phyloP scores from a whole-genome alignment of 2,329 filamentous ascomycete species.

The Fusarium nanum region DNA sequence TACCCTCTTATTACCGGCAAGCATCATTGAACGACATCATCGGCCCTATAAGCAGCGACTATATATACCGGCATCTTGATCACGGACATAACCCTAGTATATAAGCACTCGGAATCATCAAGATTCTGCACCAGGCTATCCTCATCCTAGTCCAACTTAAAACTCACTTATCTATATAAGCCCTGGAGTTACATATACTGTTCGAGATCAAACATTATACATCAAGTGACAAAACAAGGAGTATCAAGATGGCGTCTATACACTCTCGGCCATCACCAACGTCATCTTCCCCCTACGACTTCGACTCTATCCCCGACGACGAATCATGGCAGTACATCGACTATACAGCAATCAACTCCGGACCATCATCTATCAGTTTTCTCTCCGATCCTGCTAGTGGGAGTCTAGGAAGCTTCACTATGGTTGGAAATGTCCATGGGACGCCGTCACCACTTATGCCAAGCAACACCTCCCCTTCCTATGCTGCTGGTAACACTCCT shows the following conservation, averaged over 20 bases:
- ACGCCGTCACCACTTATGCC: constrained; percentile 31
- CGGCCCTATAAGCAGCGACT: neutral
- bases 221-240: neutral
- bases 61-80: neutral
- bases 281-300: constrained; percentile 53
- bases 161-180: neutral
- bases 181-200: neutral
- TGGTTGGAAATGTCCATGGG: constrained; percentile 55
- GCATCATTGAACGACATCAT: constrained; percentile 2
- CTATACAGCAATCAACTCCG: constrained; percentile 51
- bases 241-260: constrained; percentile 53
- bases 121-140: neutral
- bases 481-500: constrained; percentile 40
- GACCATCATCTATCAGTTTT: constrained; percentile 57
- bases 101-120: neutral
- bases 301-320: constrained; percentile 56
- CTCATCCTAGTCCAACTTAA: neutral
- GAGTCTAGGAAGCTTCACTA: constrained; percentile 63
- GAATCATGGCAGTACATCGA: constrained; percentile 61
- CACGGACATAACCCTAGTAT: neutral
- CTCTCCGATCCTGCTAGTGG: constrained; percentile 63
- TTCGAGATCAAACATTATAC: neutral
- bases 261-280: constrained; percentile 55
- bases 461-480: constrained; percentile 22
- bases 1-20: constrained; percentile 8